Base-by-base conservation (phyloP, 164 flowering plant species). In the Vitis rupestris region DNA sequence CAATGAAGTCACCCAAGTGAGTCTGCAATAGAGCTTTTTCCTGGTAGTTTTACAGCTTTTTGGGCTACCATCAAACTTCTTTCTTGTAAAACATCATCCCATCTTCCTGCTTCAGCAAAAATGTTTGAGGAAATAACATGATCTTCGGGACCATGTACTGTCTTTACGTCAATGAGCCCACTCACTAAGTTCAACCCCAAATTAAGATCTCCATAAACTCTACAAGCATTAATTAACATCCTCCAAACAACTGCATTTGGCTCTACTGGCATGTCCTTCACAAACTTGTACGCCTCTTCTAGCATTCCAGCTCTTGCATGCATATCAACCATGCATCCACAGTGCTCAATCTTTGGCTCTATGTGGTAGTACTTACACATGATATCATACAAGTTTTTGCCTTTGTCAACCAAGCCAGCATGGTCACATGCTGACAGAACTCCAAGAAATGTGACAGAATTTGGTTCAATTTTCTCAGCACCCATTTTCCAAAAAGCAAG, bases 291-390 rank as follows among this genome's bases (percentile, higher is more conserved):
- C 0, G 83, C 79, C 23, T 68, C 79, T 48, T 67, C 71, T 11
- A 80, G 44, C 70, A 61, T 54, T 30, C 81, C 81, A 37, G 79
- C 74, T 23, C 76, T 50, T 52, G 76, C 79, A 48, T 52, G 67
- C 77, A 77, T 64, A 53, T 80, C 79, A 29, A 77, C 75, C 63
- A 75, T 70, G 66, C 82, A 79, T 29, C 79, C 77, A 61, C 59
- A 79, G 51, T 79, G 80, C 75, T 79, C 75, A 53, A 76, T 68
- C 14, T 3, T 17, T 12, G 80, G 78, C 56, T 70, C 64, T 14
- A 80, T 77, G 8, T 58, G 16, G 62, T 74, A 77, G 11, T 61
- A 72, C 16, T 72, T 12, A 12, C 19, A 29, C 79, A 80, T 80
- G 0, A 50, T 53, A 17, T 69, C 50, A 19, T 47, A 80, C 31